Conservation (phyloP, 2,329 filamentous ascomycete genomes). For the Colletotrichum truncatum region DNA sequence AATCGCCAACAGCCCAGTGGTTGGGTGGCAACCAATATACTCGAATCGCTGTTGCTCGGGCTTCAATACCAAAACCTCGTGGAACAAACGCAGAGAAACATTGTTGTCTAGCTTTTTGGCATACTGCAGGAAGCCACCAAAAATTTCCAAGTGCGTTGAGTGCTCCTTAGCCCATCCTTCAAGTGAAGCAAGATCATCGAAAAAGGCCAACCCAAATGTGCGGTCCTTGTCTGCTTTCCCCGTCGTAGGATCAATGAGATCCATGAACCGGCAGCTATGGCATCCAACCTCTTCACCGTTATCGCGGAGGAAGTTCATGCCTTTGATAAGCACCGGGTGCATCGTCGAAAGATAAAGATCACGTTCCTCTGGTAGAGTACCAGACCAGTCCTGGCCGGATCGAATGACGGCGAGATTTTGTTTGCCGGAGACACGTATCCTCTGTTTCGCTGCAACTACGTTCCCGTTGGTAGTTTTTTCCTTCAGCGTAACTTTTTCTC, state of each 20-base stretch:
- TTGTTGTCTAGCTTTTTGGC: slow-evolving; percentile 45
- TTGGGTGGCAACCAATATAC: slow-evolving; percentile 49
- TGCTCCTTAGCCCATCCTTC: slow-evolving; percentile 51
- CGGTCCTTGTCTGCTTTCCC: slow-evolving; percentile 38
- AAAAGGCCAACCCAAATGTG: slow-evolving; percentile 52
- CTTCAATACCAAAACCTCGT: slow-evolving; percentile 50
- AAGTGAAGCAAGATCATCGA: slow-evolving; percentile 48
- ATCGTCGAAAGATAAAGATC: slow-evolving; percentile 53
- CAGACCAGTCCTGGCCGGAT: slow-evolving; percentile 55
- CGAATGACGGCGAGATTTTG: slow-evolving; percentile 53
- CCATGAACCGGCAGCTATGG: slow-evolving; percentile 53
- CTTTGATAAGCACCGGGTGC: slow-evolving; percentile 51
- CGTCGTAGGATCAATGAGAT: slow-evolving; percentile 43
- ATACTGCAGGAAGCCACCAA: slow-evolving; percentile 49
- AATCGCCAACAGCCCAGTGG: slow-evolving; percentile 42
- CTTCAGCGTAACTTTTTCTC: slow-evolving; percentile 30
- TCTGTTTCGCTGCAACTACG: not conserved
- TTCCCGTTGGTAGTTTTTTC: not conserved
- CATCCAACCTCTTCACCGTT: slow-evolving; percentile 52
- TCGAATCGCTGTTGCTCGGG: slow-evolving; percentile 51
- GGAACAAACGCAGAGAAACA: slow-evolving; percentile 47
- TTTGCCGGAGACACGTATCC: slow-evolving; percentile 41
- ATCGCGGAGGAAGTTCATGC: slow-evolving; percentile 55
- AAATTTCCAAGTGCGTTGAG: slow-evolving; percentile 50
- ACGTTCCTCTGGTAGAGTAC: slow-evolving; percentile 48